Percentiles rank a stretch among this genome's conserved stretches.
Evolutionary conservation across 495 filamentous ascomycete genomes (phyloP).

Genomic region (Neurospora pannonica): DNA sequence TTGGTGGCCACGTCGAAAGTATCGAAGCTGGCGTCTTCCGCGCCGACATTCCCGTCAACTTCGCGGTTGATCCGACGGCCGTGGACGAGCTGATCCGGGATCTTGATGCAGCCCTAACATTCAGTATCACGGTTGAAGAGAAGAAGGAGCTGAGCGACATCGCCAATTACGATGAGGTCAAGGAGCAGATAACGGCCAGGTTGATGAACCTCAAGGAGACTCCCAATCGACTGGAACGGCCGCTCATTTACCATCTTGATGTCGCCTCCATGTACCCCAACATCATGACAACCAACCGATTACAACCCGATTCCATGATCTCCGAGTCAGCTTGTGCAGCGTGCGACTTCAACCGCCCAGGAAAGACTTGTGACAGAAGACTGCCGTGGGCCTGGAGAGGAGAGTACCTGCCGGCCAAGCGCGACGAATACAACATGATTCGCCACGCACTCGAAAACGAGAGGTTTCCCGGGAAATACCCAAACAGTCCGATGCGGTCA

Average conservation of each 20-base stretch:
- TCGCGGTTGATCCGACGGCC: conserved; percentile 75
- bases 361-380: conserved; percentile 92
- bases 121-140: conserved; percentile 88
- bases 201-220: conserved; percentile 67
- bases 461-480: conserved; percentile 66
- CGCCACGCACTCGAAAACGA: conserved; percentile 88
- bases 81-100: conserved; percentile 83
- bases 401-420: conserved; percentile 90
- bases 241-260: conserved; percentile 95
- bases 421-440: conserved; percentile 99
- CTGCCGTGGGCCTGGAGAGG: conserved; percentile 98
- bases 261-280: conserved; percentile 99
- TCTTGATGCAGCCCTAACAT: conserved; percentile 82
- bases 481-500: conserved; percentile 57
- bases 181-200: conserved; percentile 65
- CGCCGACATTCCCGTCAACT: conserved; percentile 88
- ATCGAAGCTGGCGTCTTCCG: conserved; percentile 98
- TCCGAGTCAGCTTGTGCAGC: conserved; percentile 91
- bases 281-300: conserved; percentile 98
- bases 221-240: conserved; percentile 71
- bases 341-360: conserved; percentile 96
- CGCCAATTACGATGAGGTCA: conserved; percentile 87
- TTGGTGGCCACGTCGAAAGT: conserved; percentile 97
- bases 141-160: conserved; percentile 90
- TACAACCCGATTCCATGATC: conserved; percentile 98